phyloP scores from a whole-genome alignment of 305 asterid genomes.

The Fraxinus nigra region DNA sequence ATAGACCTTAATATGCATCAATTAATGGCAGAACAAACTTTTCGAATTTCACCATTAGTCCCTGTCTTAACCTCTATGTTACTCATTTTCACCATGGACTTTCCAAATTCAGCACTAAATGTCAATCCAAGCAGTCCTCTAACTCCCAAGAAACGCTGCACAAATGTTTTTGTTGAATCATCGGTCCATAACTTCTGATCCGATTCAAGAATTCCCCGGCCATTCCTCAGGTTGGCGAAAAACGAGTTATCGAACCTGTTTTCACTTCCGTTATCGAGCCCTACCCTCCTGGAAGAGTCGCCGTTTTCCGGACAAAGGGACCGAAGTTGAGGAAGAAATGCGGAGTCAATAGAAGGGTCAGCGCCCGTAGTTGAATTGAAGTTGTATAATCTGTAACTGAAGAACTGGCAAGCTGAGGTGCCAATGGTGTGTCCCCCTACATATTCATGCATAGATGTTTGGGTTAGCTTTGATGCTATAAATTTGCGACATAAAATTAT shows the following conservation, averaged over 20 bases:
- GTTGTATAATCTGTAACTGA: conserved; percentile 58
- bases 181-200: conserved; percentile 51
- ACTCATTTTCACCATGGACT: conserved; percentile 60
- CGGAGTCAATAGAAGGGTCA: conserved; percentile 45
- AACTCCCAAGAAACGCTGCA: conserved; percentile 46
- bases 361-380: conserved; percentile 43
- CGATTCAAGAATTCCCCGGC: conserved; percentile 49
- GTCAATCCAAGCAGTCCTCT: conserved; percentile 46
- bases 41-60: conserved; percentile 44
- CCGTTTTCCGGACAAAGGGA: conserved; percentile 49
- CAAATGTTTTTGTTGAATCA: conserved; percentile 32
- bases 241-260: conserved; percentile 38
- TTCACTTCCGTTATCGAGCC: conserved; percentile 50
- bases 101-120: conserved; percentile 42
- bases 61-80: conserved; percentile 48
- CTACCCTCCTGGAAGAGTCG: conserved; percentile 36
- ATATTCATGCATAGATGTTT: neutral
- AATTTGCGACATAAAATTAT: too few relatives aligned
- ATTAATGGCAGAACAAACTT: conserved; percentile 58
- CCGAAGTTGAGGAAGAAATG: conserved; percentile 46
- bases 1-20: neutral
- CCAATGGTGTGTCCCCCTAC: conserved; percentile 70
- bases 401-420: conserved; percentile 54
- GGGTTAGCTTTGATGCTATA: neutral
- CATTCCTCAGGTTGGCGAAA: conserved; percentile 45